These are phyloP conservation scores for Dendrobium huoshanense DNA, from an alignment of 106 monocot genomes.

Conservation along the genomic window DNA sequence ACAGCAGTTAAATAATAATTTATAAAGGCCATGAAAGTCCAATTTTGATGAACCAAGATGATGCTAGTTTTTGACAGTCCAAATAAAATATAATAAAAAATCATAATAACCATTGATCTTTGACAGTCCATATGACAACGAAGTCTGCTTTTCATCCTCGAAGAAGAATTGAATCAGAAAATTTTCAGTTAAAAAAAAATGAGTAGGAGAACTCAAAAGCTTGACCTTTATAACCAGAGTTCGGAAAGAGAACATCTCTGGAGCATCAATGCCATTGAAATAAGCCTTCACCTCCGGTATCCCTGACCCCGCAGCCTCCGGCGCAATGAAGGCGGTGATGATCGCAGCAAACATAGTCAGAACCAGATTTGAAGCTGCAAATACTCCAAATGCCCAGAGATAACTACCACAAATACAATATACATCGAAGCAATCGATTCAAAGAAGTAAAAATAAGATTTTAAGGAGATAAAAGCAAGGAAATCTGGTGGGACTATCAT, in stretches of 20 bases:
- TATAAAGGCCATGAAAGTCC: background rate
- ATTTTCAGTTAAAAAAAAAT: background rate
- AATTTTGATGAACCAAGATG: too few relatives aligned
- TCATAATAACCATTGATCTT: background rate
- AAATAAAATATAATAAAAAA: too few relatives aligned
- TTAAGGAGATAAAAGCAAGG: background rate
- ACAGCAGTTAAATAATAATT: background rate
- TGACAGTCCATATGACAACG: background rate
- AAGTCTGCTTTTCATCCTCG: background rate
- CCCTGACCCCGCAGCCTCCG: constrained; percentile 70
- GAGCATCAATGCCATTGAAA: constrained; percentile 76
- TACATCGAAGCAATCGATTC: background rate
- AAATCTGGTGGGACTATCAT: background rate
- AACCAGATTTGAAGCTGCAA: constrained; percentile 44
- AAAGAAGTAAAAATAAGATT: background rate
- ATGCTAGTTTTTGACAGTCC: background rate
- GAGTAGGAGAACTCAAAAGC: background rate
- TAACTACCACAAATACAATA: constrained; percentile 21
- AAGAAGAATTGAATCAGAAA: background rate
- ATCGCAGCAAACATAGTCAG: constrained; percentile 47
- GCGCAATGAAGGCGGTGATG: constrained; percentile 51
- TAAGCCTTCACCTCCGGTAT: constrained; percentile 85
- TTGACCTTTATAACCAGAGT: constrained; percentile 65
- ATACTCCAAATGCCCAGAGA: constrained; percentile 38
- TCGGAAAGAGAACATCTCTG: constrained; percentile 42